Evolutionary conservation across 2,329 filamentous ascomycete genomes (phyloP).

Genomic region (Didymella lethalis): DNA sequence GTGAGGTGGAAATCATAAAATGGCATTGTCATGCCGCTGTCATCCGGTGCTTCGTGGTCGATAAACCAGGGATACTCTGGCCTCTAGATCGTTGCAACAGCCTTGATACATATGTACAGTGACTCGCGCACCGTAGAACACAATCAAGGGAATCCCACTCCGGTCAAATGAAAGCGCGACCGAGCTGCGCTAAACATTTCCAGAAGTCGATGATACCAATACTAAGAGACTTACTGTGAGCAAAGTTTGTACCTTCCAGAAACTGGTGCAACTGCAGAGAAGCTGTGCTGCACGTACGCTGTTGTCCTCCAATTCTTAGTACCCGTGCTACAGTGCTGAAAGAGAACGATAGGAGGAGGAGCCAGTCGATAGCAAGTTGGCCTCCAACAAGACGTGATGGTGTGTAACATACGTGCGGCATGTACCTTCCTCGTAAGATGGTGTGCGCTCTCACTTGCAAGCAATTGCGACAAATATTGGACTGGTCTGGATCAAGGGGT

Average conservation of each 20-base stretch:
- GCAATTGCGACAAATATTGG: too few species aligned
- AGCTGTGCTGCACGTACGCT: not conserved
- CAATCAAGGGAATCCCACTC: not conserved
- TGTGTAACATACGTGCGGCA: too few species aligned
- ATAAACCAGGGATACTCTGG: not conserved
- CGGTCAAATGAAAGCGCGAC: conserved; percentile 1
- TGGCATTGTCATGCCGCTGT: conserved; percentile 10
- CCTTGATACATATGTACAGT: not conserved
- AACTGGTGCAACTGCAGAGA: not conserved
- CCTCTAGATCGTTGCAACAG: not conserved
- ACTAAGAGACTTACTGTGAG: not conserved
- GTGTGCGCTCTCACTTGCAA: too few species aligned
- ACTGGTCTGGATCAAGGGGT: too few species aligned
- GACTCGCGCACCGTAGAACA: not conserved
- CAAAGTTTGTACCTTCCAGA: not conserved
- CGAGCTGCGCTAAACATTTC: too few species aligned
- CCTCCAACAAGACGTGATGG: too few species aligned
- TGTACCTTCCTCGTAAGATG: too few species aligned
- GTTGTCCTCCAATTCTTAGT: not conserved
- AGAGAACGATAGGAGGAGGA: not conserved
- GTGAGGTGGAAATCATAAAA: conserved; percentile 4
- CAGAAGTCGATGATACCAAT: not conserved
- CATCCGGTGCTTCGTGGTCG: conserved; percentile 1
- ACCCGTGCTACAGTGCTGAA: not conserved
- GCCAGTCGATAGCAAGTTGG: not conserved